A percentile compares a stretch with the other conserved stretches of the same genome.
Evolutionary conservation across 768 basidiomycete species (phyloP).

Genomic region (Kwoniella sp.): DNA sequence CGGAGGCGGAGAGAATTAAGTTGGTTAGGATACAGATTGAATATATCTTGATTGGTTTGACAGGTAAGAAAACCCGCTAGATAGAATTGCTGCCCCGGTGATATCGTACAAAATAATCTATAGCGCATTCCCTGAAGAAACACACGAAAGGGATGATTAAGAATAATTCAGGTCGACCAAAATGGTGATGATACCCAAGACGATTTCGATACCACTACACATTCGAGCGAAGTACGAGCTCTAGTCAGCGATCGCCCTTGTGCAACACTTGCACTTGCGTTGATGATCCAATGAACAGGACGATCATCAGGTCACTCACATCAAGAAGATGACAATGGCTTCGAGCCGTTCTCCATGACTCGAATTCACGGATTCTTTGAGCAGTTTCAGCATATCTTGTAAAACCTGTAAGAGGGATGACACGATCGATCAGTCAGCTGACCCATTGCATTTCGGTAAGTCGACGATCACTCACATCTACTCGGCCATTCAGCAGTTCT

Average conservation of each 20-base stretch:
- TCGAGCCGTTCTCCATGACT: constrained; percentile 88
- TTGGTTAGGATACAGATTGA: too few species aligned
- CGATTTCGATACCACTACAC: constrained; percentile 57
- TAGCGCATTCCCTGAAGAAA: too few species aligned
- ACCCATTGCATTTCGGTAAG: too few species aligned
- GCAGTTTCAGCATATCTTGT: constrained; percentile 92
- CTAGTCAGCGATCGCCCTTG: not conserved
- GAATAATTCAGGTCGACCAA: constrained; percentile 68
- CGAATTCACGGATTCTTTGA: constrained; percentile 92
- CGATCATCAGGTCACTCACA: too few species aligned
- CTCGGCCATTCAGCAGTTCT: constrained; percentile 86
- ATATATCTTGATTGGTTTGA: too few species aligned
- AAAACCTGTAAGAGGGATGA: constrained; percentile 65
- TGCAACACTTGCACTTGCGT: too few species aligned
- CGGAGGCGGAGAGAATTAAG: too few species aligned
- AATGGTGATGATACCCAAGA: constrained; percentile 87
- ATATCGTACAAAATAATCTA: too few species aligned
- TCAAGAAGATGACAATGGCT: constrained; percentile 87
- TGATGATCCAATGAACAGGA: too few species aligned
- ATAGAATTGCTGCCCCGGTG: too few species aligned
- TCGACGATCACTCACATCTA: constrained; percentile 70
- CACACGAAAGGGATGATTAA: too few species aligned
- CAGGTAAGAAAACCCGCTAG: too few species aligned
- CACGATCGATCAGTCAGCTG: not conserved
- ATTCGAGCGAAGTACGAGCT: not conserved